phyloP scores from a whole-genome alignment of 108 stramenopile species.

The Pinguiococcus pyrenoidosus region DNA sequence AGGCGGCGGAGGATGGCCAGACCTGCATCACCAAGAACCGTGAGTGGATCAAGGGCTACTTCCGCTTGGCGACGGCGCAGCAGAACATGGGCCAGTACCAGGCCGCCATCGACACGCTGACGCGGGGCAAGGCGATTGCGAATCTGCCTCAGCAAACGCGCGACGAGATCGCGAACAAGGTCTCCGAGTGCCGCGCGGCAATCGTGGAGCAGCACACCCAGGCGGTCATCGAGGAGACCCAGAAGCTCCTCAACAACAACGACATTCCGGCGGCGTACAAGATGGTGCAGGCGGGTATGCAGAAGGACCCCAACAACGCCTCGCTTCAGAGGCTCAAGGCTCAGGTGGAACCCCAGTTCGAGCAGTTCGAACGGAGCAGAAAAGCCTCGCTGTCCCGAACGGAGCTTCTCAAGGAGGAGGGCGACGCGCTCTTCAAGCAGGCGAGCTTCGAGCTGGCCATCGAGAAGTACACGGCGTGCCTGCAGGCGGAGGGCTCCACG shows the following conservation, averaged over 20 bases:
- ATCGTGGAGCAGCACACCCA: no score
- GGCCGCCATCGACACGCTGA: conserved; percentile 5
- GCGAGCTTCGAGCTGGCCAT: conserved; percentile 68
- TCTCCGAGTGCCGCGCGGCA: no score
- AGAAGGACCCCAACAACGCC: conserved; percentile 28
- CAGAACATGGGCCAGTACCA: conserved; percentile 26
- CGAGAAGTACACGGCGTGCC: conserved; percentile 76
- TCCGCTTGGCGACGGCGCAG: conserved; percentile 56
- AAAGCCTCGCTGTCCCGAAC: conserved; percentile 55
- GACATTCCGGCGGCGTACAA: conserved; percentile 81
- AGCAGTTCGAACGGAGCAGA: conserved; percentile 66
- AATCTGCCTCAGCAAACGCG: no score
- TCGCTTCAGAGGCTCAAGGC: conserved; percentile 10
- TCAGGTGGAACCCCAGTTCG: conserved; percentile 74
- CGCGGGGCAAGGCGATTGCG: conserved; percentile 7
- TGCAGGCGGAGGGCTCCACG: conserved; percentile 59
- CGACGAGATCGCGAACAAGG: no score
- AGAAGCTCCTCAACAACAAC: conserved; percentile 55
- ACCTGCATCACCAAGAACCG: conserved; percentile 86
- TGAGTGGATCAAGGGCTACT: conserved; percentile 90
- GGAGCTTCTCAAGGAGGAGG: conserved; percentile 84
- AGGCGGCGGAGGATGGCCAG: conserved; percentile 72
- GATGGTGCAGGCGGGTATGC: conserved; percentile 63
- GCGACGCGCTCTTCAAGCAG: conserved; percentile 78
- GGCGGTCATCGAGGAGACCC: no score